Evolutionary conservation across 305 asterid species (phyloP).

Genomic region (Solanum chacoense): DNA sequence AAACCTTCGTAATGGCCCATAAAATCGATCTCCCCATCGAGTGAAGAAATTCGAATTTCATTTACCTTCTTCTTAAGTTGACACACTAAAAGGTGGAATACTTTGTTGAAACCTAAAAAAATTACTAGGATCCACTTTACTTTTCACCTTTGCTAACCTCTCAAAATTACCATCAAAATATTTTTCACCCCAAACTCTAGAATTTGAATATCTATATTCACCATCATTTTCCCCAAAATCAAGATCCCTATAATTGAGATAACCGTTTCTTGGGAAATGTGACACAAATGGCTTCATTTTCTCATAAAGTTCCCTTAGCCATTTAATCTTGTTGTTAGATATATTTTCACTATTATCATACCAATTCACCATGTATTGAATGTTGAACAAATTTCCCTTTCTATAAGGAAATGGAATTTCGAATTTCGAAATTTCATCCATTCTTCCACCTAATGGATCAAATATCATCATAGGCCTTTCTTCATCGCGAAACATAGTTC

Average conservation of each 20-base stretch:
- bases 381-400: constrained; percentile 21
- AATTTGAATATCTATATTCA: constrained; percentile 11
- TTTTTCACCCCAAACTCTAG: constrained; percentile 30
- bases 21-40: background rate
- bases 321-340: constrained; percentile 16
- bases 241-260: constrained; percentile 41
- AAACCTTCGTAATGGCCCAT: background rate
- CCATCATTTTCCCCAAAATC: constrained; percentile 22
- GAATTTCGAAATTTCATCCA: constrained; percentile 21
- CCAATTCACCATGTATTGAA: constrained; percentile 36
- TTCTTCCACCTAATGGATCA: constrained; percentile 38
- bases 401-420: constrained; percentile 35
- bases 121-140: constrained; percentile 28
- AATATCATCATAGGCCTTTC: constrained; percentile 11
- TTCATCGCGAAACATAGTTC: constrained; percentile 11
- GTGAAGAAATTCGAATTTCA: background rate
- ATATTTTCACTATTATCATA: background rate
- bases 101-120: constrained; percentile 34
- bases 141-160: constrained; percentile 28
- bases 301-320: constrained; percentile 15
- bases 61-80: background rate
- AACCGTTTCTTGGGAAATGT: constrained; percentile 17
- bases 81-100: constrained; percentile 15
- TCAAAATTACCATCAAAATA: constrained; percentile 31
- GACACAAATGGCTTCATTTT: constrained; percentile 29